These are phyloP conservation scores for Podaxis rugospora DNA, from an alignment of 768 basidiomycete genomes.

Conservation along the genomic window DNA sequence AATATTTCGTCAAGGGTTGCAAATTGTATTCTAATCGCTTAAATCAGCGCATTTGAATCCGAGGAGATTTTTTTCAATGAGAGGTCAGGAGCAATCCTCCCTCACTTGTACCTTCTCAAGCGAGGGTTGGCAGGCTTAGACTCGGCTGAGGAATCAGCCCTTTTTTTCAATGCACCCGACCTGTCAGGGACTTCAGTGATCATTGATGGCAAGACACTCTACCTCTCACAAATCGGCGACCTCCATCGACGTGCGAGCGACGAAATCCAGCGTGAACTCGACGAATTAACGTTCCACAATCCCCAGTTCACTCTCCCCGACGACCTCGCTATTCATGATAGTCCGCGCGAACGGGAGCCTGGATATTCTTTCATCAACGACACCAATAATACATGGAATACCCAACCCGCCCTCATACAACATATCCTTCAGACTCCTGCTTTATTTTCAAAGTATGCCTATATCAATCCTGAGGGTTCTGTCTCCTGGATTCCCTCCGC, in stretches of 20 bases:
- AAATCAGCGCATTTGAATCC: background rate
- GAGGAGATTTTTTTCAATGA: background rate
- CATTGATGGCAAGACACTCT: background rate
- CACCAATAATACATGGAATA: background rate
- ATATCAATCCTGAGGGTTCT: background rate
- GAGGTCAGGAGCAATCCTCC: constrained; percentile 4
- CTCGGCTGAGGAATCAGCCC: constrained; percentile 11
- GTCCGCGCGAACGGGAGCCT: background rate
- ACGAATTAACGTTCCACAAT: background rate
- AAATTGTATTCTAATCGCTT: background rate
- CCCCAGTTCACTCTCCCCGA: background rate
- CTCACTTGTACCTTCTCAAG: constrained; percentile 14
- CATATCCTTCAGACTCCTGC: background rate
- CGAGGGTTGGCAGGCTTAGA: constrained; percentile 2
- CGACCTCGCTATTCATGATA: background rate
- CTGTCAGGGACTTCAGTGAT: background rate
- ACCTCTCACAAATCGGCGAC: background rate
- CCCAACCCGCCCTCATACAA: background rate
- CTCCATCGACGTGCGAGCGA: background rate
- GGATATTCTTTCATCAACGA: constrained; percentile 2
- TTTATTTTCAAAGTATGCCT: background rate
- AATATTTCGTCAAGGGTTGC: background rate
- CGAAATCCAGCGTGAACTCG: background rate
- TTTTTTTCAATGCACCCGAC: constrained; percentile 6
- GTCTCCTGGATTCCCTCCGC: background rate